Conservation (phyloP, 2,329 filamentous ascomycete genomes). For the Diaporthe ilicicola region DNA sequence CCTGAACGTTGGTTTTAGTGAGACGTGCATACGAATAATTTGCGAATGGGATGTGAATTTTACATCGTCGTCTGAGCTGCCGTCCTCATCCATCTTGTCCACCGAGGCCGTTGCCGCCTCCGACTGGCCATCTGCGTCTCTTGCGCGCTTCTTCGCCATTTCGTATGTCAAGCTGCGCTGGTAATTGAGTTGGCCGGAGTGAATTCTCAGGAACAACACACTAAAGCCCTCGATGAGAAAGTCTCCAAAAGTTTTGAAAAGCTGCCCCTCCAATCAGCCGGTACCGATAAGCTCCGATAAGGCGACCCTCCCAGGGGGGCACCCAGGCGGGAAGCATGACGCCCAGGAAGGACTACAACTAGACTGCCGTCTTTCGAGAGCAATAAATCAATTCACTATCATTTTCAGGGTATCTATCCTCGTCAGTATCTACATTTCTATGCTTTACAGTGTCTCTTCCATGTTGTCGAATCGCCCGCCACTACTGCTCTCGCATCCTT, state of each 20-base stretch:
- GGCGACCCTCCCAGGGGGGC: not conserved
- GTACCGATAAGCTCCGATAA: slow-evolving; percentile 32
- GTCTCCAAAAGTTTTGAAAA: slow-evolving; percentile 26
- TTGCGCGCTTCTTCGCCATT: slow-evolving; percentile 49
- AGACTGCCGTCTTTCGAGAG: not conserved
- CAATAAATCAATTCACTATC: not conserved
- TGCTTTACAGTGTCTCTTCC: slow-evolving; percentile 8
- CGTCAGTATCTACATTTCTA: slow-evolving; percentile 27
- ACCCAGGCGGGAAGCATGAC: not conserved
- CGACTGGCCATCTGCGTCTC: slow-evolving; percentile 44
- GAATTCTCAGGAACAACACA: not conserved
- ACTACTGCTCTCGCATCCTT: not conserved
- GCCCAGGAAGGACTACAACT: not conserved
- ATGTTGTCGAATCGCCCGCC: not conserved
- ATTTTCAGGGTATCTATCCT: slow-evolving; percentile 26
- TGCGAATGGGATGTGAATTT: slow-evolving; percentile 29
- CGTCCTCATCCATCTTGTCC: slow-evolving; percentile 52
- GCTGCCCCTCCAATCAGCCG: slow-evolving; percentile 29
- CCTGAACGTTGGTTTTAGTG: slow-evolving; percentile 58
- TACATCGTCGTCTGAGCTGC: slow-evolving; percentile 63
- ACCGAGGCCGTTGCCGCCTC: slow-evolving; percentile 37
- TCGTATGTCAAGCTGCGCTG: not conserved
- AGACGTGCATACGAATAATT: slow-evolving; percentile 18
- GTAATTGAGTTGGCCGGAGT: not conserved
- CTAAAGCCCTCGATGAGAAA: not conserved